Evolutionary conservation across 345 rosid genomes (phyloP), one percentile per base, ranked within the genome.

Genomic region (Eucalyptus regnans): DNA sequence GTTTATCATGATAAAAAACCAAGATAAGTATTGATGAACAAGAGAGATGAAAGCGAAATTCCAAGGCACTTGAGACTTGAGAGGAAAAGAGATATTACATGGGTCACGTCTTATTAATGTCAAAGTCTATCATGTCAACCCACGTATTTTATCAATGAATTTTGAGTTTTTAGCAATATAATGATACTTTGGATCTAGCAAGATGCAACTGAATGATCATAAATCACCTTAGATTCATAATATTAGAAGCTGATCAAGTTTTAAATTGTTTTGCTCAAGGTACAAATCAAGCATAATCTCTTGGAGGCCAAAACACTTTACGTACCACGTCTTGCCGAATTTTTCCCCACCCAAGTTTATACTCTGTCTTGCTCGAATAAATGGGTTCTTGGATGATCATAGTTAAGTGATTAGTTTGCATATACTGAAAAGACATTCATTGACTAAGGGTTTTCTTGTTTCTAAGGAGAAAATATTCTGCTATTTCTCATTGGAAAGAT

Each of bases 61-160:
- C 83, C 48, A 76, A 20, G 83, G 46, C 83, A 37, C 83, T 37
- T 20, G 27, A 71, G 48, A 76, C 46, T 76, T 41, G 46, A 71
- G 81, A 71, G 46, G 27, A 71, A 33, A 9, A 20, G 46, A 16
- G 81, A 37, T 37, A 10, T 0, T 41, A 11, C 16, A 11, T 11
- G 7, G 3, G 12, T 37, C 9, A 2, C 0, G 48, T 10, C 48
- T 41, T 41, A 41, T 6, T 76, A 43, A 11, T 76, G 48, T 41
- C 29, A 76, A 1, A 22, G 2, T 20, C 27, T 41, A 5, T 41
- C 29, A 7, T 3, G 0, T 41, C 16, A 41, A 10, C 0, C 8
- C 14, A 12, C 1, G 0, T 76, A 76, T 76, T 3, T 41, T 41
- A 76, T 76, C 1, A 76, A 76, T 41, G 15, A 41, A 37, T 41